Percentiles rank a stretch among this genome's conserved stretches.
These are phyloP conservation scores for Lachancea quebecensis DNA, from an alignment of 805 yeast genomes.

Conservation along the genomic window DNA sequence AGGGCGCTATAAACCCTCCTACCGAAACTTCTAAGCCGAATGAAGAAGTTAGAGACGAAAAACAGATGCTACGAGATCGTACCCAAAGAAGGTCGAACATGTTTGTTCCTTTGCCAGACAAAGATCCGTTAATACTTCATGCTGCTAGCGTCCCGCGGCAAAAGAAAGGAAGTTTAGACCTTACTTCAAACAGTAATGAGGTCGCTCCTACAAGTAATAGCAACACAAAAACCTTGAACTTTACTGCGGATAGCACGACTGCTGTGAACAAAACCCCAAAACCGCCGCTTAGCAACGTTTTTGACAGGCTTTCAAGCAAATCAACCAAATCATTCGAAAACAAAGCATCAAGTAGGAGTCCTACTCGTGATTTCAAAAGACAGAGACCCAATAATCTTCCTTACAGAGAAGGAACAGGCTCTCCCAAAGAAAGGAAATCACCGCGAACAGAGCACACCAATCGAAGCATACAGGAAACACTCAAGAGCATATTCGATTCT, in stretches of 20 bases:
- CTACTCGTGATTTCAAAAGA: slow-evolving; percentile 1
- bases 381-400: neutral
- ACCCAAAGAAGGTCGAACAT: slow-evolving; percentile 28
- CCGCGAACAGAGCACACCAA: slow-evolving; percentile 15
- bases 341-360: slow-evolving; percentile 13
- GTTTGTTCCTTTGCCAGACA: slow-evolving; percentile 31
- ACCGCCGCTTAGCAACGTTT: slow-evolving; percentile 16
- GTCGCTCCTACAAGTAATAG: neutral
- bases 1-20: too few relatives aligned
- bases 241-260: neutral
- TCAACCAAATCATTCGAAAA: slow-evolving; percentile 30
- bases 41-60: neutral
- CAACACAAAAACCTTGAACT: neutral
- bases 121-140: slow-evolving; percentile 28
- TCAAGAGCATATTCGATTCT: slow-evolving; percentile 22
- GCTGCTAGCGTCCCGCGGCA: slow-evolving; percentile 1
- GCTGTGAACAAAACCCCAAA: neutral
- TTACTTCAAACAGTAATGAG: neutral
- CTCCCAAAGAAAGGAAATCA: slow-evolving; percentile 23
- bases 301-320: slow-evolving; percentile 25
- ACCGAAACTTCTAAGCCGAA: neutral
- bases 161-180: neutral
- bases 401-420: slow-evolving; percentile 25
- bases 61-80: slow-evolving; percentile 9
- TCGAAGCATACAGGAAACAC: slow-evolving; percentile 22